Conservation (phyloP, 2,329 filamentous ascomycete genomes). For the Lecanosticta acicola region DNA sequence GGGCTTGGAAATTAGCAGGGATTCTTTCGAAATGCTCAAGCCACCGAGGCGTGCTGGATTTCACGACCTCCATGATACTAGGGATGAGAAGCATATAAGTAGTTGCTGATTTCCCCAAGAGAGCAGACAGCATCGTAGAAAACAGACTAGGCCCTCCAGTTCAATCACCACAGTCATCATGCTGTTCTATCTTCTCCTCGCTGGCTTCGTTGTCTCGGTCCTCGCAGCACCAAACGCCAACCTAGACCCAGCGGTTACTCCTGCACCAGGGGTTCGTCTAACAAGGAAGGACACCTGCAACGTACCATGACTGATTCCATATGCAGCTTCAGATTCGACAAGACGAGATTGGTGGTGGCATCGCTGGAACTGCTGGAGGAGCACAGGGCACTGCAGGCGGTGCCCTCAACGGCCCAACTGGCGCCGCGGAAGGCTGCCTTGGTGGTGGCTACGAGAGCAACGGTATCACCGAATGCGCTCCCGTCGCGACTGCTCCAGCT, state of each 20-base stretch:
- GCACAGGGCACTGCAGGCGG: slow-evolving; percentile 12
- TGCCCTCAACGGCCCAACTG: slow-evolving; percentile 16
- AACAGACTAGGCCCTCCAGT: no score
- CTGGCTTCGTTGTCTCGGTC: background rate
- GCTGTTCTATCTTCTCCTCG: background rate
- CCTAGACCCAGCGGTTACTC: background rate
- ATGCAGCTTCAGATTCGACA: background rate
- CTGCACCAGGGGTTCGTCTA: background rate
- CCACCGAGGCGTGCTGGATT: no score
- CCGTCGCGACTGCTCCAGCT: slow-evolving; percentile 13
- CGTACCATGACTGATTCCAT: background rate
- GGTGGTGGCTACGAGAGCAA: slow-evolving; percentile 7
- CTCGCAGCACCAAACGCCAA: background rate
- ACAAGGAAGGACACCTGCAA: background rate
- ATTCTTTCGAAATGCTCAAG: background rate
- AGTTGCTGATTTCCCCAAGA: background rate
- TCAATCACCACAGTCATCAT: background rate
- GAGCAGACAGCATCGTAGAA: no score
- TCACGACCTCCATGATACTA: no score
- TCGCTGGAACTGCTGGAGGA: slow-evolving; percentile 8
- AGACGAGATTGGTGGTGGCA: slow-evolving; percentile 11
- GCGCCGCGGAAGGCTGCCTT: slow-evolving; percentile 13
- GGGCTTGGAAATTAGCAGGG: background rate
- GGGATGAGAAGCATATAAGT: background rate
- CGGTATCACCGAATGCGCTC: slow-evolving; percentile 11